Percentiles rank a stretch among this genome's conserved stretches.
Evolutionary conservation across 164 flowering plant genomes (phyloP).

Genomic region (Protea cynaroides): DNA sequence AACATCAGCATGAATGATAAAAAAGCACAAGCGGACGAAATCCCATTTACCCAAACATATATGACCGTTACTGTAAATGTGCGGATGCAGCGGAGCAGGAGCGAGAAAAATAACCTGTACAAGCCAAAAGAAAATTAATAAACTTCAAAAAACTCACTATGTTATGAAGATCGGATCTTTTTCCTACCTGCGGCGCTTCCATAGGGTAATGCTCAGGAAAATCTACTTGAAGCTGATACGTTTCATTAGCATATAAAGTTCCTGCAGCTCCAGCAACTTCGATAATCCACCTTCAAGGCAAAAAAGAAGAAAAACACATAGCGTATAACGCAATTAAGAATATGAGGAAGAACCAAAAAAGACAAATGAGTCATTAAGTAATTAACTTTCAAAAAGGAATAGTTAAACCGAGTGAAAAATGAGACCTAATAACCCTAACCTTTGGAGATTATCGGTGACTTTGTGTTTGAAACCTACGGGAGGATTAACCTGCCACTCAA

Average conservation of each 20-base stretch:
- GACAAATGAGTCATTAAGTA: not conserved
- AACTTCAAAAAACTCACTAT: not conserved
- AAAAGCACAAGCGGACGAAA: not conserved
- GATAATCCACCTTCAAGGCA: constrained; percentile 19
- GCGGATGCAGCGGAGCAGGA: constrained; percentile 93
- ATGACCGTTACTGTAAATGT: constrained; percentile 94
- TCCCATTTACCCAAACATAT: constrained; percentile 74
- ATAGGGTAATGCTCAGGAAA: constrained; percentile 80
- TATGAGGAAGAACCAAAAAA: not conserved
- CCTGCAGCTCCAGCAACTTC: constrained; percentile 75
- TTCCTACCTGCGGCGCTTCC: constrained; percentile 87
- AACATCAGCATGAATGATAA: not conserved
- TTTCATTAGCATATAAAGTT: constrained; percentile 57
- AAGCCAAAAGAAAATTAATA: constrained; percentile 8
- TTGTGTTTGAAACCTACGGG: constrained; percentile 78
- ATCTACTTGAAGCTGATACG: constrained; percentile 28
- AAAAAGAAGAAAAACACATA: not conserved
- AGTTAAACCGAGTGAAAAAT: constrained; percentile 2
- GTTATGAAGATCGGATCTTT: not conserved
- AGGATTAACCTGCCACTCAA: constrained; percentile 94
- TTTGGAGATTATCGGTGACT: constrained; percentile 84
- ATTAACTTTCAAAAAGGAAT: not conserved
- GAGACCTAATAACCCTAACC: constrained; percentile 28
- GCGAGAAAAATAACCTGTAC: constrained; percentile 78
- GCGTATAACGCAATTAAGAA: not conserved